Base-by-base conservation (phyloP, 139 green algal genomes). In the Marvania coccoides region DNA sequence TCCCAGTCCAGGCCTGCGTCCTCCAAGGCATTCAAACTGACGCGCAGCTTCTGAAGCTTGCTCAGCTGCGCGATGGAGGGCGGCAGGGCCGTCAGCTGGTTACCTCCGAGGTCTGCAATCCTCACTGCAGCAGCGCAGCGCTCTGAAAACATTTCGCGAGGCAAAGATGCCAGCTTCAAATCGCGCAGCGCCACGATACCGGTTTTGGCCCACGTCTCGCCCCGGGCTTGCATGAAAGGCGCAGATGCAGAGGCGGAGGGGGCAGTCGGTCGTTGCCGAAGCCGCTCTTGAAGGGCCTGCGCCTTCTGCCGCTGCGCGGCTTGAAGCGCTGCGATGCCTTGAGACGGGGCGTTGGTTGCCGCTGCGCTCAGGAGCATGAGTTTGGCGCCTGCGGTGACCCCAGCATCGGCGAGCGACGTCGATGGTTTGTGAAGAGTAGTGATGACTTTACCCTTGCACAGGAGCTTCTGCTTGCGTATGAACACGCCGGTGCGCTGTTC, bases 301-400 rank as follows among this genome's bases (percentile, higher is more conserved):
- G 66, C 67, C 28, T 67, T 48, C 31, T 65, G 56, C 1, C 60
- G 40, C 19, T 77, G 70, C 1, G 63, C 60, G 24, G 66, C 53
- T 29, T 75, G 54, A 37, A 73, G 61, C 8, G 72, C 67, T 8
- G 67, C 67, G 6, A 59, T 51, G 4, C 72, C 72, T 60, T 76
- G 64, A 9, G 2, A 14, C 15, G n/a, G 31, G 9, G 46, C 36
- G 67, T 61, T 56, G 72, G 63, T 0, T 45, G 58, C 35, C 61
- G 69, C 60, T 0, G 46, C 65, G 0, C 75, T 58, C 47, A 90
- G 69, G 24, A 90, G 73, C 84, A 90, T 90, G 2, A 90, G 39
- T 64, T 87, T 90, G n/a, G 78, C 59, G 1, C 73, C 77, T 2
- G 74, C 24, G 2, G 23, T 47, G 0, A 89, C 12, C 13, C 75